Evolutionary conservation across 164 flowering plant genomes (phyloP), one percentile per base, ranked within the genome.

Genomic region (Stephania yunnanensis): DNA sequence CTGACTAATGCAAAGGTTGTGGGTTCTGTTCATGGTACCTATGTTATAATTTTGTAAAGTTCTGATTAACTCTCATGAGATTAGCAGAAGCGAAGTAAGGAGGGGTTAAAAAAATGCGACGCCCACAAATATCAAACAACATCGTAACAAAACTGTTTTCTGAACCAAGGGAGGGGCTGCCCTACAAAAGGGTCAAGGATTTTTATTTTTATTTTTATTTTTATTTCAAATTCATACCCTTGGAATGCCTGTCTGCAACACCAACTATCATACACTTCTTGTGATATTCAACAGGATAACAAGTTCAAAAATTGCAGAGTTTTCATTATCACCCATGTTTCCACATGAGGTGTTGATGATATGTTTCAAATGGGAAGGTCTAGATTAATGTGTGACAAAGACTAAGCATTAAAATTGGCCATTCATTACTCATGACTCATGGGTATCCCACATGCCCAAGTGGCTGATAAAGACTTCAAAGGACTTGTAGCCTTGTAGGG

Each of bases 161-260:
- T 12, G 3, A 15, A 15, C 19, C 15, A 58, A 58, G 64, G n/a
- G 64, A 15, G 5, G 20, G 64, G 64, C 25, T 58, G 19, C 64
- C 64, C 64, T 58, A 58, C 20, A 55, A 55, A n/a, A 58, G 64
- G 42, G 20, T 58, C 7, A 58, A 58, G 64, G n/a, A 73, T 61
- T 36, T 72, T 36, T 0, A 0, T 25, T 25, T 25, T 25, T 25
- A 25, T 25, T 25, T 25, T 25, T 25, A 25, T 36, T 73, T 19
- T 36, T 22, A 55, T 73, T 19, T 36, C 64, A 55, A 65, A 42
- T 72, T 72, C 74, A 72, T 72, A 46, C 48, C 58, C 65, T 61
- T 55, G 66, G 66, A 45, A 71, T 19, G 20, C 74, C 67, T 52
- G 55, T 71, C 58, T 55, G 31, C 64, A 58, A 17, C 64, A 50